These are phyloP conservation scores for Arthroderma sp. DNA, from an alignment of 2,329 filamentous ascomycete species.

Conservation along the genomic window DNA sequence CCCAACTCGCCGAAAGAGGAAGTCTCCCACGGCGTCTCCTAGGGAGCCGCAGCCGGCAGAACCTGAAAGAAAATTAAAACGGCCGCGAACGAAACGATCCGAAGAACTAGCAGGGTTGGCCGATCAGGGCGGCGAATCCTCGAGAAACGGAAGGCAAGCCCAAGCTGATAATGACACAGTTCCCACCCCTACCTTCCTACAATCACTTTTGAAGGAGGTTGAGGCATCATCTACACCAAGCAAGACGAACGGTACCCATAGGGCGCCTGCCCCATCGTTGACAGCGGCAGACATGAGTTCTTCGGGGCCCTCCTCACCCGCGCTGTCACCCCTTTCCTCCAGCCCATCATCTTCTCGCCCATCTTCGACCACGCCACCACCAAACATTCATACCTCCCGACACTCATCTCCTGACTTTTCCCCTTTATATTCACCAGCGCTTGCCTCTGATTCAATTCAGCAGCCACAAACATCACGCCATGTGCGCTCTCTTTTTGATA, in stretches of 20 bases:
- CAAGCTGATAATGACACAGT: conserved; percentile 12
- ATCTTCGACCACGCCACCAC: conserved; percentile 56
- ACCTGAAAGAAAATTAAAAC: conserved; percentile 72
- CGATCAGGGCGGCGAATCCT: conserved; percentile 23
- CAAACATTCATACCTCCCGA: conserved; percentile 38
- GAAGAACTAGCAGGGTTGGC: conserved; percentile 35
- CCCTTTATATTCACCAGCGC: conserved; percentile 43
- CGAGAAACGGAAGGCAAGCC: conserved; percentile 21
- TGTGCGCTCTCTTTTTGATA: conserved; percentile 33
- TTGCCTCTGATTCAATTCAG: conserved; percentile 7
- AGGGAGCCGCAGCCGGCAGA: conserved; percentile 51
- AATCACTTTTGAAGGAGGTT: conserved; percentile 77
- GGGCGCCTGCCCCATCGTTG: conserved; percentile 20
- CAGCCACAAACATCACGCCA: conserved; percentile 11
- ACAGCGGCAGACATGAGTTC: conserved; percentile 24
- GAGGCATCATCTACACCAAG: conserved; percentile 40
- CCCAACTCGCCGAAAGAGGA: conserved; percentile 51
- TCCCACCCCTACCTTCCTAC: conserved; percentile 58
- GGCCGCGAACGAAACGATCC: conserved; percentile 64
- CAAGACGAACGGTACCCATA: conserved; percentile 18
- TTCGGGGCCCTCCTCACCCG: conserved; percentile 13
- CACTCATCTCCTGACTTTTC: conserved; percentile 66
- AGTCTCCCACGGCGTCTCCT: conserved; percentile 61
- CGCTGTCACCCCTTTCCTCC: conserved; percentile 36
- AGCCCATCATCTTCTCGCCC: conserved; percentile 55